These are phyloP conservation scores for Fragaria iinumae DNA, from an alignment of 306 rosid species.

Conservation along the genomic window DNA sequence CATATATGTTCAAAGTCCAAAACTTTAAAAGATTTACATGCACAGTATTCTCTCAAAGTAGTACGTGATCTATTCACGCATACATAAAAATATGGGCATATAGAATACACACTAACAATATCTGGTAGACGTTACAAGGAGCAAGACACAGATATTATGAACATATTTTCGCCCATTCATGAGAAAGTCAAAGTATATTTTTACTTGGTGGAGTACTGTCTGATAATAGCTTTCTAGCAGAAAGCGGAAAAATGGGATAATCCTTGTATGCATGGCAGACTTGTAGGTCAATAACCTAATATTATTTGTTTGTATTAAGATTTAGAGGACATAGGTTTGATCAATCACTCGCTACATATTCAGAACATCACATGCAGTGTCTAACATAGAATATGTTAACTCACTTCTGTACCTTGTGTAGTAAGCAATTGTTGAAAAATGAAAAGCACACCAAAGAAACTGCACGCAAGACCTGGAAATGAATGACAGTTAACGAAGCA, in stretches of 20 bases:
- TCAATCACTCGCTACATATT: background rate
- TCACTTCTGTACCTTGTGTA: conserved; percentile 50
- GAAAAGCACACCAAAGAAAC: conserved; percentile 79
- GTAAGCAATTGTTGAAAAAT: conserved; percentile 57
- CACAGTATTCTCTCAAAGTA: too few relatives aligned
- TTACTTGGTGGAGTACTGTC: background rate
- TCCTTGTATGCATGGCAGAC: conserved; percentile 8
- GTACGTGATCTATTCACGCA: too few relatives aligned
- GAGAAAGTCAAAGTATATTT: background rate
- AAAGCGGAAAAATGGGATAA: background rate
- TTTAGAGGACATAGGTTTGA: background rate
- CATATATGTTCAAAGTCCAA: too few relatives aligned
- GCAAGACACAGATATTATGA: background rate
- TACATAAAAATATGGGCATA: background rate
- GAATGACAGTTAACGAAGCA: conserved; percentile 19
- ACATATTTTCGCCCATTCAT: background rate
- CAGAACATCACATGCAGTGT: conserved; percentile 2
- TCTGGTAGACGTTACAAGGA: background rate
- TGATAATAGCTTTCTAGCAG: background rate
- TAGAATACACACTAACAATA: background rate
- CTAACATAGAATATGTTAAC: conserved; percentile 20
- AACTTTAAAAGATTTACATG: too few relatives aligned
- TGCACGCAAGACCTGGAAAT: conserved; percentile 73
- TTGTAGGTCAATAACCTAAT: conserved; percentile 13
- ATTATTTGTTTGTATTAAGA: background rate